Percentiles rank a stretch among this genome's conserved stretches.
Evolutionary conservation across 306 rosid species (phyloP).

Genomic region (Styphnolobium japonicum): DNA sequence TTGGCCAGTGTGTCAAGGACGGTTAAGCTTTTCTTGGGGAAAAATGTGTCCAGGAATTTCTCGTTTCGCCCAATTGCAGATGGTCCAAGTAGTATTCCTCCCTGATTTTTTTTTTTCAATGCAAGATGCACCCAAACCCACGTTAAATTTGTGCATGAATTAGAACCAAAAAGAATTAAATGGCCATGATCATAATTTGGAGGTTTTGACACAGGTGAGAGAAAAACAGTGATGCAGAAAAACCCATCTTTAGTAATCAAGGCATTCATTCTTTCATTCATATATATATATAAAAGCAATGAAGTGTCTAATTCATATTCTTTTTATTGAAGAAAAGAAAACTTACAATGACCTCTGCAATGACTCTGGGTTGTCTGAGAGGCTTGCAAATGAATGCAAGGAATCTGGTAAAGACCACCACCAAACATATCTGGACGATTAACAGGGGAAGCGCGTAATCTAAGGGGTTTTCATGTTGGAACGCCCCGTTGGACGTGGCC

Average conservation of each 20-base stretch:
- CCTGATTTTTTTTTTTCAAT: slow-evolving; percentile 35
- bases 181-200: neutral
- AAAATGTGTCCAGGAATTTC: slow-evolving; percentile 40
- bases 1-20: slow-evolving; percentile 71
- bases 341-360: slow-evolving; percentile 64
- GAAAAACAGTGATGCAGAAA: neutral
- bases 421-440: slow-evolving; percentile 58
- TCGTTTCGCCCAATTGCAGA: slow-evolving; percentile 58
- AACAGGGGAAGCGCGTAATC: slow-evolving; percentile 58
- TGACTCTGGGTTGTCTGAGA: slow-evolving; percentile 68
- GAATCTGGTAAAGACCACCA: slow-evolving; percentile 49
- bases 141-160: neutral
- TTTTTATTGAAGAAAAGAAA: neutral
- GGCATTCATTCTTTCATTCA: neutral
- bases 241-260: neutral
- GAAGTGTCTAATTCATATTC: neutral
- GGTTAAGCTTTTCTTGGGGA: slow-evolving; percentile 53
- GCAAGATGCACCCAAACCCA: neutral
- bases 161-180: neutral
- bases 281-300: neutral
- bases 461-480: slow-evolving; percentile 61
- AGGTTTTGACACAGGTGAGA: neutral
- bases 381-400: slow-evolving; percentile 53
- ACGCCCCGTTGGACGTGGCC: slow-evolving; percentile 66
- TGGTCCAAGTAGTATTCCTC: slow-evolving; percentile 69